These are phyloP conservation scores for Talaromyces thailandensis DNA, from an alignment of 495 filamentous ascomycete genomes.

Conservation along the genomic window DNA sequence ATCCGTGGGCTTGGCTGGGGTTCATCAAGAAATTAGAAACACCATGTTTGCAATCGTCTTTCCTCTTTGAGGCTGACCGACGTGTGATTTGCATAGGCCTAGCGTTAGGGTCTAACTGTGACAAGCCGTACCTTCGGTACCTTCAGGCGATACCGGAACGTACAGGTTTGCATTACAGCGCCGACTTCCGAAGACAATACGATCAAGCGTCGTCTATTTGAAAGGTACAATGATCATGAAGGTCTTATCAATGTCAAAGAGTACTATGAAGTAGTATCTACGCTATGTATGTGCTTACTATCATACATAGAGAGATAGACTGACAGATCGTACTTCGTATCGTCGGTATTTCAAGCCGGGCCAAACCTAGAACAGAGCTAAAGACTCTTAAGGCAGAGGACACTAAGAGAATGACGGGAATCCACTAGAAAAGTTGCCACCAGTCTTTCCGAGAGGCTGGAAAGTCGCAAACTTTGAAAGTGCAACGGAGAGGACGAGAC, in stretches of 20 bases:
- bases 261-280: background rate
- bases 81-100: background rate
- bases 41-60: background rate
- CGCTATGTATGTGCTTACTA: background rate
- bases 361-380: background rate
- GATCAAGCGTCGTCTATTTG: background rate
- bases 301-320: background rate
- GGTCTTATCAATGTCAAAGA: background rate
- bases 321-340: background rate
- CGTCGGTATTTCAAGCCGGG: background rate
- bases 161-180: background rate
- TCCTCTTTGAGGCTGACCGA: background rate
- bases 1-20: background rate
- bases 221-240: background rate
- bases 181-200: background rate
- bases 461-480: background rate
- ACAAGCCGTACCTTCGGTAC: background rate
- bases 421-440: conserved; percentile 1
- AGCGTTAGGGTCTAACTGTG: background rate
- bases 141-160: background rate
- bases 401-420: background rate
- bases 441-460: background rate
- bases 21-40: background rate
- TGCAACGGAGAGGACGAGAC: background rate
- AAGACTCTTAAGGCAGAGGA: background rate